phyloP scores from a whole-genome alignment of 148 eudicot genomes.

The Rhododendron griersonianum region DNA sequence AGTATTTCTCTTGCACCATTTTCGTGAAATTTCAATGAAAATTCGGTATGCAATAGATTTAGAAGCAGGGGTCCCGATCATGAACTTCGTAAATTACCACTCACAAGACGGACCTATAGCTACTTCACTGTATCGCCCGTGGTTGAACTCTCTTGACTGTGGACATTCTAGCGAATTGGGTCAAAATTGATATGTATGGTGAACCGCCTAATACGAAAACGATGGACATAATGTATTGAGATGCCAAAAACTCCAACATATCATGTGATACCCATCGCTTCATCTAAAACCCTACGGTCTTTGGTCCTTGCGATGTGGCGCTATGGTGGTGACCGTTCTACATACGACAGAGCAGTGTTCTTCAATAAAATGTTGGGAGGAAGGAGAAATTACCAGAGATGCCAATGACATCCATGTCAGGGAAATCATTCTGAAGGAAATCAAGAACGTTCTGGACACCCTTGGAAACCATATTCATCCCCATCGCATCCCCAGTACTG shows the following conservation, averaged over 20 bases:
- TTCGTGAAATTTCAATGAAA: not conserved
- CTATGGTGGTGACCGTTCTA: not conserved
- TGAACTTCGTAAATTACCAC: not conserved
- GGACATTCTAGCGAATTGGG: not conserved
- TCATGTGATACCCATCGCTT: not conserved
- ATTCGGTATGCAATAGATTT: not conserved
- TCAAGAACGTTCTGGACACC: conserved; percentile 47
- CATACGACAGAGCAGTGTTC: not conserved
- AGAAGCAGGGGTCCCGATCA: not conserved
- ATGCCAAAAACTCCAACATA: not conserved
- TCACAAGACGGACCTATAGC: not conserved
- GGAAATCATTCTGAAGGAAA: conserved; percentile 35
- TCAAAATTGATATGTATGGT: not conserved
- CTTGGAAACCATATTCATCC: conserved; percentile 49
- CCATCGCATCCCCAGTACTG: conserved; percentile 50
- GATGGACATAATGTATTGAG: not conserved
- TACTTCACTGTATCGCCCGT: not conserved
- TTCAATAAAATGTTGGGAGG: not conserved
- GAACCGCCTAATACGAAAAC: not conserved
- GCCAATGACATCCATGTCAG: conserved; percentile 50
- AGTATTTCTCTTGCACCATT: not conserved
- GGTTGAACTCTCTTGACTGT: not conserved
- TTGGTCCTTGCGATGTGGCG: not conserved
- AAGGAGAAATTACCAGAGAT: conserved; percentile 27
- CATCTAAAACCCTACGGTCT: not conserved